Conservation (phyloP, 495 filamentous ascomycete species). For the Filosporella fistucella region DNA sequence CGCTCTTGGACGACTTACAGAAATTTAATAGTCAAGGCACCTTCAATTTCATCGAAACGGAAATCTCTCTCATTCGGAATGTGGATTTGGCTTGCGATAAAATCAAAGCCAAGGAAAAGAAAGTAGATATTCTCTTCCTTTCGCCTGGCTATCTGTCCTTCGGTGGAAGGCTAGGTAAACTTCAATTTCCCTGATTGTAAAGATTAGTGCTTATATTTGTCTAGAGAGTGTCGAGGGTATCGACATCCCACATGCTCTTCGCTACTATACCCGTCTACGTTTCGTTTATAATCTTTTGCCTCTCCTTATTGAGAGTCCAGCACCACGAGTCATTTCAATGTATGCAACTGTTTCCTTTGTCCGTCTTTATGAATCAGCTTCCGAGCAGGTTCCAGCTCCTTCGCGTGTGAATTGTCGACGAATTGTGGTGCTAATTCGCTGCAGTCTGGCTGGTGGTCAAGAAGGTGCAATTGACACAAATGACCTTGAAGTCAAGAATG, state of each 20-base stretch:
- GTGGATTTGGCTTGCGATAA: constrained; percentile 24
- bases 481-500: constrained; percentile 21
- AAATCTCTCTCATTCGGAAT: constrained; percentile 26
- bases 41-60: constrained; percentile 22
- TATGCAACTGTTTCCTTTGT: too few species aligned
- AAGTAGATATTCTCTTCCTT: constrained; percentile 27
- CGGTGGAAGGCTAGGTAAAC: constrained; percentile 19
- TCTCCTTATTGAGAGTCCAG: constrained; percentile 19
- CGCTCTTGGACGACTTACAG: constrained; percentile 28
- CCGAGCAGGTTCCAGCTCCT: too few species aligned
- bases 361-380: too few species aligned
- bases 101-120: constrained; percentile 21
- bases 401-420: too few species aligned
- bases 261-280: constrained; percentile 28
- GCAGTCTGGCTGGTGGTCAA: constrained; percentile 21
- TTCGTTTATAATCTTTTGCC: constrained; percentile 22
- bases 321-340: constrained; percentile 22
- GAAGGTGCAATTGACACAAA: constrained; percentile 17
- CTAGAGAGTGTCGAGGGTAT: constrained; percentile 26
- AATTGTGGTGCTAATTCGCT: too few species aligned
- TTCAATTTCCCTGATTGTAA: background rate
- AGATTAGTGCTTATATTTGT: background rate
- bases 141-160: constrained; percentile 21
- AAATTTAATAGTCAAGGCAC: constrained; percentile 18
- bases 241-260: constrained; percentile 22